Evolutionary conservation across 257 asterid genomes (phyloP).

Genomic region (Paulownia fortunei): DNA sequence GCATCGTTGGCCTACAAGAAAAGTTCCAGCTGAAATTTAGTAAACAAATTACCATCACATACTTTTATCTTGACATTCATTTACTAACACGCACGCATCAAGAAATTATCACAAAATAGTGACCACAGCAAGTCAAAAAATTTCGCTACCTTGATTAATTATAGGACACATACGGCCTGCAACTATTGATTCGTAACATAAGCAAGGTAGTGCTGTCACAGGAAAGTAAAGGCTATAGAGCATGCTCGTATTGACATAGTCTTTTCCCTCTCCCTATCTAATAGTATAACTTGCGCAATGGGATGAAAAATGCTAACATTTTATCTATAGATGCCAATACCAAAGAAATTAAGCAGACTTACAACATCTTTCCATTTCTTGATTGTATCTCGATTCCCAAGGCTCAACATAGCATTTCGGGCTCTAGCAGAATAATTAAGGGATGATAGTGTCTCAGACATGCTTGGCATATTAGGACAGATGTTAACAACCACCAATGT

Average conservation of each 20-base stretch:
- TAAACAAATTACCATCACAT: slow-evolving; percentile 12
- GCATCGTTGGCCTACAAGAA: slow-evolving; percentile 89
- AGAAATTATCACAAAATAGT: slow-evolving; percentile 15
- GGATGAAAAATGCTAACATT: background rate
- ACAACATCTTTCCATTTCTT: slow-evolving; percentile 97
- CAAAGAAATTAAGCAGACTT: slow-evolving; percentile 47
- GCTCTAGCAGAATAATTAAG: slow-evolving; percentile 95
- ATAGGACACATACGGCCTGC: slow-evolving; percentile 5
- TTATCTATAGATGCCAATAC: slow-evolving; percentile 11
- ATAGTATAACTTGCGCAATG: slow-evolving; percentile 15
- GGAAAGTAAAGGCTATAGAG: slow-evolving; percentile 13
- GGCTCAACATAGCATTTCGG: slow-evolving; percentile 81
- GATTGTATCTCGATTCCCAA: slow-evolving; percentile 94
- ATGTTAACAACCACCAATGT: slow-evolving; percentile 85
- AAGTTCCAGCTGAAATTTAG: slow-evolving; percentile 35
- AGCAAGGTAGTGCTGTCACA: slow-evolving; percentile 18
- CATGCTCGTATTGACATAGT: slow-evolving; percentile 15
- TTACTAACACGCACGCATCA: slow-evolving; percentile 22
- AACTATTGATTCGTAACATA: background rate
- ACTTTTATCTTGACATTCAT: slow-evolving; percentile 15
- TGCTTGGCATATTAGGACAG: slow-evolving; percentile 72
- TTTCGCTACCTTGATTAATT: slow-evolving; percentile 26
- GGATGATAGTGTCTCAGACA: slow-evolving; percentile 84
- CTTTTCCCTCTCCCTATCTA: slow-evolving; percentile 13
- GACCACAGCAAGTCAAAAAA: slow-evolving; percentile 16